Evolutionary conservation across 176 grass and related monocot genomes (phyloP), one percentile per base, ranked within the genome.

Genomic region (Eleusine coracana): DNA sequence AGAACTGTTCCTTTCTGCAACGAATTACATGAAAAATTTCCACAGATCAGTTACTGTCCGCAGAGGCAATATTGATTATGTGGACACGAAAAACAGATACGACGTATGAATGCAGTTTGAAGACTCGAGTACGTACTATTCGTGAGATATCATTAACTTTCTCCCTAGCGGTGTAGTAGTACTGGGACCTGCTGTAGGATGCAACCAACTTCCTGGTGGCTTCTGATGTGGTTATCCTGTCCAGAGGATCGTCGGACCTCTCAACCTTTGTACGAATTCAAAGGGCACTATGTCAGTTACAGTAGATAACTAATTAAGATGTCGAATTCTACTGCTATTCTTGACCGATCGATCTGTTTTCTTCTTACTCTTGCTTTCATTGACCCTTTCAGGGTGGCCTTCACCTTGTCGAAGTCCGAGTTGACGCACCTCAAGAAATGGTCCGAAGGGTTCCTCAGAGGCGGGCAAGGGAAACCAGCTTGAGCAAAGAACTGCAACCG

Each of bases 351-450:
- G 31, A 34, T 71, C 1, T 51, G 46, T 66, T 86, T 82, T 45
- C 6, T 72, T 49, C 73, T 83, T 92, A 99, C 97, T 89, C 80
- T 92, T 56, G 85, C 78, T 85, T 99, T 96, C 66, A 99, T 78
- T 0, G 97, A 99, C 63, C 93, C 97, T 76, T 99, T 99, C 9
- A 99, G 86, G 75, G 97, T 99, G 81, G 89, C 93, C 81, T 99
- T 99, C 44, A 99, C 97, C 89, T 99, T 99, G 86, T 99, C 97
- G 41, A 99, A 99, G 62, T 99, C 97, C 0, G 97, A 94, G 71
- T 99, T 99, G 46, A 99, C 89, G 71, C 97, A 99, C 81, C 91
- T 85, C 49, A 99, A 88, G 90, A 96, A 99, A 83, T 99, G 93
- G 46, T 99, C 97, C 2, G 97, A 96, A 11, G 97, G 97, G n/a